phyloP scores from a whole-genome alignment of 768 basidiomycete species.

The Jaapia argillacea region DNA sequence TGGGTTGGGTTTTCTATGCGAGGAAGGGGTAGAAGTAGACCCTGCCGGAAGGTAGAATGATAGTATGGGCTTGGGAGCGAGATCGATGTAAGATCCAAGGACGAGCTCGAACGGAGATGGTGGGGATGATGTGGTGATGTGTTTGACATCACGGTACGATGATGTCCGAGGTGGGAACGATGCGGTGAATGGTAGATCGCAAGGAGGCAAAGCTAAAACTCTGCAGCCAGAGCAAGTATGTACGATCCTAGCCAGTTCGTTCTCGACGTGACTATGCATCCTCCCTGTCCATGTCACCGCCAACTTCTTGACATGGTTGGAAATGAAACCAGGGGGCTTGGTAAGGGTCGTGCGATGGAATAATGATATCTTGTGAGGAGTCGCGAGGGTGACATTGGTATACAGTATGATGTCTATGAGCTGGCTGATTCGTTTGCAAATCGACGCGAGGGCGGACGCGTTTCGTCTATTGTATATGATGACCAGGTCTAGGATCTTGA shows the following conservation, averaged over 20 bases:
- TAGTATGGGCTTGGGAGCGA: constrained; percentile 10
- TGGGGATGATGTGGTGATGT: background rate
- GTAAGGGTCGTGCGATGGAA: constrained; percentile 25
- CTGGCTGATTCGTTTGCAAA: constrained; percentile 18
- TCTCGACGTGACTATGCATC: constrained; percentile 4
- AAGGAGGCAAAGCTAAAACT: constrained; percentile 19
- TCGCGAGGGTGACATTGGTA: constrained; percentile 26
- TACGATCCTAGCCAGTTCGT: constrained; percentile 18
- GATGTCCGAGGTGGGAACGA: too few relatives aligned
- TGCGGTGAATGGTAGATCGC: constrained; percentile 2
- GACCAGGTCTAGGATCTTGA: constrained; percentile 26
- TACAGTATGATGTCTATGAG: constrained; percentile 27
- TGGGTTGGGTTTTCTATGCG: background rate
- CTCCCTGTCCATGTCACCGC: constrained; percentile 19
- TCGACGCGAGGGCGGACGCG: constrained; percentile 14
- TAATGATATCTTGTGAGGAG: constrained; percentile 17
- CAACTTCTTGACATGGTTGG: constrained; percentile 25
- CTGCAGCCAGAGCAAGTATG: constrained; percentile 24
- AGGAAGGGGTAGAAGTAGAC: constrained; percentile 3
- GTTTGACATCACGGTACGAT: background rate
- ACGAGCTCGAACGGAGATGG: constrained; percentile 5
- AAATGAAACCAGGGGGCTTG: constrained; percentile 18
- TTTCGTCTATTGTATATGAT: constrained; percentile 9
- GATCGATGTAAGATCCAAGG: constrained; percentile 6
- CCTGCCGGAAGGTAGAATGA: constrained; percentile 19